Base-by-base conservation (phyloP, 441 rosid genomes). In the Pelargonium australe region DNA sequence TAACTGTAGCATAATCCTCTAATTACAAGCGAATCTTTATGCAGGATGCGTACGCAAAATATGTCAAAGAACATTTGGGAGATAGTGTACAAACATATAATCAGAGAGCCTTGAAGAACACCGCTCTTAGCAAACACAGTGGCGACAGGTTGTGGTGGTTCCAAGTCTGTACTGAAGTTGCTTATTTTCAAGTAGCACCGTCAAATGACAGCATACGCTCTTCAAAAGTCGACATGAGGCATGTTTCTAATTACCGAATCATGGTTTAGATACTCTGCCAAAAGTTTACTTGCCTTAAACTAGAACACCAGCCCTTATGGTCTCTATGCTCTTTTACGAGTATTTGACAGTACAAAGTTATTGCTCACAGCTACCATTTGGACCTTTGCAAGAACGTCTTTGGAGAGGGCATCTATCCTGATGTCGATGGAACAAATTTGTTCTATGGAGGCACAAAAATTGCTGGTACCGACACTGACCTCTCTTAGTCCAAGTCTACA, bases 151-250 rank as follows among this genome's bases (percentile, higher is more conserved):
- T 88, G 73, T 94, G 99, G 97, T 94, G 99, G 99, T 91, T 88
- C 79, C 99, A 91, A 80, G 94, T 87, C 73, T 94, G 99, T 78
- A 89, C 94, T 58, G 96, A 94, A 85, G 91, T 94, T 74, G 97
- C 97, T 1, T 94, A 86, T 79, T 94, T 91, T 81, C 99, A 91
- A 76, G 97, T 91, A 78, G 99, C 99, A 17, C 97, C 99, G 34
- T 74, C 87, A 47, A 85, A 87, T 51, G 95, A 91, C 76, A 91
- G 95, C 70, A 69, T 94, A 70, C 97, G 99, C 72, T 94, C 97
- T 17, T 82, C 95, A 68, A 85, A 77, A 85, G 80, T 94, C 71
- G 89, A 94, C 76, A 78, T 92, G 70, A 79, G 87, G 99, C 80
- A 75, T 78, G 78, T 75, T 63, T 61, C 77, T 25, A 17, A 7